Evolutionary conservation across 495 filamentous ascomycete genomes (phyloP), one percentile per base, ranked within the genome.

Genomic region (Neurospora sp.): DNA sequence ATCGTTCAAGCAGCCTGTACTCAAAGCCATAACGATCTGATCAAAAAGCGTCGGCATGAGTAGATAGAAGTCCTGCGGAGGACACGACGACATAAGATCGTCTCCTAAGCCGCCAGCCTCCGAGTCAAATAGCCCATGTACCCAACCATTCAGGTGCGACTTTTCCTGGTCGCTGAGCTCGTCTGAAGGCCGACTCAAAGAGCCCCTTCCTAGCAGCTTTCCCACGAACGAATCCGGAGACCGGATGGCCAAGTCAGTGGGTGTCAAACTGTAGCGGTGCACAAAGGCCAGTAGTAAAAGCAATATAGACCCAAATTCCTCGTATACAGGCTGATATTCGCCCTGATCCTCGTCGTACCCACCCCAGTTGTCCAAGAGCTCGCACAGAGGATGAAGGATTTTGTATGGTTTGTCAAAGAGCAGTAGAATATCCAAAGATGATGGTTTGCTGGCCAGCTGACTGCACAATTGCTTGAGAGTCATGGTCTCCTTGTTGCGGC

Each of bases 251-350:
- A 97, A 82, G 68, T 97, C 94, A 22, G 87, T 81, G 1, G 85
- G 81, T 0, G 86, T 88, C 27, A 99, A 82, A 45, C 89, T 87
- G 77, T 97, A 98, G 18, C 96, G 94, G 76, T 96, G 89, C 71
- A 92, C 89, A 75, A 97, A 92, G 0, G 91, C 91, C 22, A 97
- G 82, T 0, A 97, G 87, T 2, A 99, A 84, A 3, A 98, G 87
- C 8, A 98, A 83, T 18, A 98, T 91, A 53, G 92, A 92, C 0
- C 94, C 93, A 73, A 98, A 99, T 74, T 99, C 96, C 75, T 98
- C 95, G 77, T 98, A 98, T 2, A 97, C 92, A 0, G 95, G 96
- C 78, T 98, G 94, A 76, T 96, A 96, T 79, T 99, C 96, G 42
- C 91, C 90, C 84, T 97, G 93, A 71, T 98, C 95, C 74, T 97